A percentile compares a stretch with the other conserved stretches of the same genome.
Evolutionary conservation across 345 rosid species (phyloP).

Genomic region (Populus euphratica): DNA sequence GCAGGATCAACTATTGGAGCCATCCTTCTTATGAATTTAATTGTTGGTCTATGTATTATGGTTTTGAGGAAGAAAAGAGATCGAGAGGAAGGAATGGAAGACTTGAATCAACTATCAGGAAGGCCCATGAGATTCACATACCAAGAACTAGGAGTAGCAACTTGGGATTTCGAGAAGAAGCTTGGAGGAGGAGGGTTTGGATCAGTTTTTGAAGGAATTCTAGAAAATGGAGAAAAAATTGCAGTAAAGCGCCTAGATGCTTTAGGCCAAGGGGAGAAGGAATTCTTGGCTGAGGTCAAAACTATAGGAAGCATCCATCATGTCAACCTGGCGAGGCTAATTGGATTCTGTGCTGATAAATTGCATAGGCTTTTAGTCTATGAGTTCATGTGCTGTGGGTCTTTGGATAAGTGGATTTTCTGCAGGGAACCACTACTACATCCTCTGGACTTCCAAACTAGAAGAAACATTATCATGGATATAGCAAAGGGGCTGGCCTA

Average conservation of each 20-base stretch:
- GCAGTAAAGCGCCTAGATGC: constrained; percentile 16
- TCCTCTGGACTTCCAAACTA: constrained; percentile 11
- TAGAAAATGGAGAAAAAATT: constrained; percentile 6
- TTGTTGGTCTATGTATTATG: neutral
- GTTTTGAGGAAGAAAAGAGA: neutral
- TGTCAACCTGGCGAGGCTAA: constrained; percentile 13
- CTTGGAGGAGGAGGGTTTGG: constrained; percentile 21
- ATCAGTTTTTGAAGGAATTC: constrained; percentile 13
- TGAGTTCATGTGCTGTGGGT: constrained; percentile 15
- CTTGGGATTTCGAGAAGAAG: constrained; percentile 5
- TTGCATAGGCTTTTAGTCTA: constrained; percentile 12
- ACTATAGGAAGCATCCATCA: constrained; percentile 19
- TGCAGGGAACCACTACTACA: neutral
- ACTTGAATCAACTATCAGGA: neutral
- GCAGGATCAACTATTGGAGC: neutral
- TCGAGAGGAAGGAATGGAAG: neutral
- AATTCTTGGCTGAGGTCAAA: constrained; percentile 16
- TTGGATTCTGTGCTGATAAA: constrained; percentile 24
- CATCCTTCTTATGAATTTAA: neutral
- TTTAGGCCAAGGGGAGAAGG: constrained; percentile 2
- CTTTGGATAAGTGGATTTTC: constrained; percentile 17
- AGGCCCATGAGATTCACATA: constrained; percentile 18
- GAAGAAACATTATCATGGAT: constrained; percentile 4
- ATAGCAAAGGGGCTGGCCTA: constrained; percentile 20
- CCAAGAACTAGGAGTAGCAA: constrained; percentile 1